These are phyloP conservation scores for Przewalskia tangutica DNA, from an alignment of 257 asterid genomes.

Conservation along the genomic window DNA sequence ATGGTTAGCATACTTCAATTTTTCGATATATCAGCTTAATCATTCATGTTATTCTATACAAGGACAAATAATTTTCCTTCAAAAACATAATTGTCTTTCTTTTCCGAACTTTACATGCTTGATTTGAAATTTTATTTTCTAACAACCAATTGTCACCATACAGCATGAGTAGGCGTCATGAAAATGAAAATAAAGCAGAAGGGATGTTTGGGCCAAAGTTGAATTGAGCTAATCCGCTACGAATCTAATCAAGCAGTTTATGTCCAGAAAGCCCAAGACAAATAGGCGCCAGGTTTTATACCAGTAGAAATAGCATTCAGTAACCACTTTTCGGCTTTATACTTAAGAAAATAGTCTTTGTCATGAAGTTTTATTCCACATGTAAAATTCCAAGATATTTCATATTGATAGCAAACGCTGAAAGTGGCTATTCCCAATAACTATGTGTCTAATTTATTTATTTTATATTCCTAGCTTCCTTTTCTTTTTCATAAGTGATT, in stretches of 20 bases:
- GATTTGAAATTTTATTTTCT: neutral
- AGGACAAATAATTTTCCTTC: neutral
- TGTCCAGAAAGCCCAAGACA: neutral
- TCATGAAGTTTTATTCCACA: no score
- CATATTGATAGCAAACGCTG: no score
- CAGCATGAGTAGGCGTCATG: neutral
- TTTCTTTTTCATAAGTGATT: no score
- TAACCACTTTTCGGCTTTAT: no score
- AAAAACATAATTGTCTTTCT: neutral
- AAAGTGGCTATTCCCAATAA: no score
- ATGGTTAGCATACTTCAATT: neutral
- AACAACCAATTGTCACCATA: neutral
- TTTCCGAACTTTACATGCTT: neutral
- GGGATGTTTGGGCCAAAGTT: neutral
- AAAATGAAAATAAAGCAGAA: no score
- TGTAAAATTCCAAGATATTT: no score
- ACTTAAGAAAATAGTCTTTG: no score
- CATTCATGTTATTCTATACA: neutral
- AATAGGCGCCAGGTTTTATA: no score
- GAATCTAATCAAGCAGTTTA: neutral
- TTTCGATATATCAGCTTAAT: neutral
- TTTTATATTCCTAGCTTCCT: no score
- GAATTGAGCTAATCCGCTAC: neutral
- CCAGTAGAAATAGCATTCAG: no score
- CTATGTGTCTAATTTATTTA: no score